Evolutionary conservation across 176 grass and related monocot species (phyloP).

Genomic region (Raddia distichophylla): DNA sequence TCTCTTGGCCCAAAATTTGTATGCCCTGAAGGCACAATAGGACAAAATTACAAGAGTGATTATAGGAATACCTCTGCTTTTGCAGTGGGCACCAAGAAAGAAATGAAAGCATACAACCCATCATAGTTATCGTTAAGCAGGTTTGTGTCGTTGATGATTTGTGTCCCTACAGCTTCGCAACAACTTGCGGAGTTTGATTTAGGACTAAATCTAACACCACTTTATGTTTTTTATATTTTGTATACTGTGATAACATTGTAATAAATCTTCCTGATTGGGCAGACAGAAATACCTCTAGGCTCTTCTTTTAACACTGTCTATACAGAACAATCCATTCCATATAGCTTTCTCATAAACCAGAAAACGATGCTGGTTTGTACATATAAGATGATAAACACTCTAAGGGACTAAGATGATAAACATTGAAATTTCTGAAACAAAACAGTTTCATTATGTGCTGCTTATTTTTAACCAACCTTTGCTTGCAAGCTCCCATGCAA

Average conservation of each 20-base stretch:
- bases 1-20: too few species aligned
- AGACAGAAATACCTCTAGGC: neutral
- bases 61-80: too few species aligned
- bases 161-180: too few species aligned
- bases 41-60: too few species aligned
- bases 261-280: conserved; percentile 1
- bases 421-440: conserved; percentile 2
- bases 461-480: conserved; percentile 27
- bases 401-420: conserved; percentile 28
- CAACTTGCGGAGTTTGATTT: too few species aligned
- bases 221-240: neutral
- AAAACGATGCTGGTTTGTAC: conserved; percentile 9
- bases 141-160: too few species aligned
- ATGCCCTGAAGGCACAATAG: too few species aligned
- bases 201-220: neutral
- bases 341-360: conserved; percentile 7
- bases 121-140: too few species aligned
- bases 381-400: conserved; percentile 6
- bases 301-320: conserved; percentile 17
- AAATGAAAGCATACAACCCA: too few species aligned
- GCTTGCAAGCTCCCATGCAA: conserved; percentile 1
- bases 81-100: too few species aligned
- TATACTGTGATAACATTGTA: neutral
- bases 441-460: neutral
- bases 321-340: conserved; percentile 20